Evolutionary conservation across 164 flowering plant species (phyloP).

Genomic region (Sextonia rubra): DNA sequence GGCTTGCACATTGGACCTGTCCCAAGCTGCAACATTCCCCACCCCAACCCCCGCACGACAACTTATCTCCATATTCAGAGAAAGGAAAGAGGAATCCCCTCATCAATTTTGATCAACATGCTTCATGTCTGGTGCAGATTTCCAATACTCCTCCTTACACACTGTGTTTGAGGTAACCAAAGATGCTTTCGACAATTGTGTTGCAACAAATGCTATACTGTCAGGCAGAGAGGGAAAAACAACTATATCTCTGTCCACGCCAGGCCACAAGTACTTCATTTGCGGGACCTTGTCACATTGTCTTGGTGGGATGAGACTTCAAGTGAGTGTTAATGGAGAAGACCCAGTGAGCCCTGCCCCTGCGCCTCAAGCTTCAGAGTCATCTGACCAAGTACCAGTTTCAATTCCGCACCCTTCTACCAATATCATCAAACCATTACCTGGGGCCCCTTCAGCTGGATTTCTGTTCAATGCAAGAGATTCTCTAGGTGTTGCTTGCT

Average conservation of each 20-base stretch:
- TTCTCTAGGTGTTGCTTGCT: slow-evolving; percentile 10
- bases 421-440: slow-evolving; percentile 30
- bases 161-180: slow-evolving; percentile 37
- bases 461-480: slow-evolving; percentile 6
- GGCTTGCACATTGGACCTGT: neutral
- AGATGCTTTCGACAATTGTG: slow-evolving; percentile 32
- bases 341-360: slow-evolving; percentile 26
- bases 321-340: slow-evolving; percentile 31
- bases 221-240: slow-evolving; percentile 31
- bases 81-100: too few species aligned
- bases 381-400: neutral
- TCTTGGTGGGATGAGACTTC: slow-evolving; percentile 42
- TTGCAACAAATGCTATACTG: slow-evolving; percentile 20
- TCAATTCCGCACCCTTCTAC: slow-evolving; percentile 25
- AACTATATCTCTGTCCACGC: slow-evolving; percentile 23
- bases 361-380: slow-evolving; percentile 26
- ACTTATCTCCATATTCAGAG: too few species aligned
- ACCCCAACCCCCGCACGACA: too few species aligned
- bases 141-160: slow-evolving; percentile 59
- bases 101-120: neutral
- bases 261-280: slow-evolving; percentile 47
- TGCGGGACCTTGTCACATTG: slow-evolving; percentile 57
- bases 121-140: slow-evolving; percentile 29
- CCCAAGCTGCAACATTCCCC: neutral
- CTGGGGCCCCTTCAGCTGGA: slow-evolving; percentile 24